These are phyloP conservation scores for Pelargonium citronellum DNA, from an alignment of 441 rosid species.

Conservation along the genomic window DNA sequence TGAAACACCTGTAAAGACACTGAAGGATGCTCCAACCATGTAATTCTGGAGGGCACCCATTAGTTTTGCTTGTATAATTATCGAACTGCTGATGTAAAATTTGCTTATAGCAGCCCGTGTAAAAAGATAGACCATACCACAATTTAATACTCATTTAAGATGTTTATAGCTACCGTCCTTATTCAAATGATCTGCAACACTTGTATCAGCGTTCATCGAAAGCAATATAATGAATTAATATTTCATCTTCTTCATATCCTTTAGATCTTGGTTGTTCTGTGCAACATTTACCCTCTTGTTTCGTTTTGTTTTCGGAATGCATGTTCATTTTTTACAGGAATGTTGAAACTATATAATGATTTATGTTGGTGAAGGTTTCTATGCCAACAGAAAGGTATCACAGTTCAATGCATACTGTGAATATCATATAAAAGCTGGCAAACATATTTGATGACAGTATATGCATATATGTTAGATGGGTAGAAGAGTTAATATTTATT, in stretches of 20 bases:
- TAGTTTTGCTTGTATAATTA: slow-evolving; percentile 24
- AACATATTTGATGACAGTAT: neutral
- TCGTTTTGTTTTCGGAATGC: neutral
- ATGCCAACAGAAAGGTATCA: neutral
- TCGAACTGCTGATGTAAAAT: neutral
- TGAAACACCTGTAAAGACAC: slow-evolving; percentile 26
- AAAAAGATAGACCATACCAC: neutral
- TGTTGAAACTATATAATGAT: neutral
- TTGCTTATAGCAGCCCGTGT: neutral
- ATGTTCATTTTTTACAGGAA: neutral
- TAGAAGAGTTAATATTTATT: neutral
- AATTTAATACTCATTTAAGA: neutral
- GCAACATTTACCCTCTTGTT: neutral
- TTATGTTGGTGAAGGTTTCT: neutral
- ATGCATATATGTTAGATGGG: neutral
- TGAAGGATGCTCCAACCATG: slow-evolving; percentile 21
- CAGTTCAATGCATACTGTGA: neutral
- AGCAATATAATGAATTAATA: neutral
- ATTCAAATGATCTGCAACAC: neutral
- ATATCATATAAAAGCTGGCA: neutral
- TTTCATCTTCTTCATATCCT: neutral
- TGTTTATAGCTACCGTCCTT: neutral
- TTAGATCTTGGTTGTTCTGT: neutral
- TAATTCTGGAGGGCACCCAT: slow-evolving; percentile 19
- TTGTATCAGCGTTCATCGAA: neutral